These are phyloP conservation scores for Ceriops decandra DNA, from an alignment of 345 rosid species.

Conservation along the genomic window DNA sequence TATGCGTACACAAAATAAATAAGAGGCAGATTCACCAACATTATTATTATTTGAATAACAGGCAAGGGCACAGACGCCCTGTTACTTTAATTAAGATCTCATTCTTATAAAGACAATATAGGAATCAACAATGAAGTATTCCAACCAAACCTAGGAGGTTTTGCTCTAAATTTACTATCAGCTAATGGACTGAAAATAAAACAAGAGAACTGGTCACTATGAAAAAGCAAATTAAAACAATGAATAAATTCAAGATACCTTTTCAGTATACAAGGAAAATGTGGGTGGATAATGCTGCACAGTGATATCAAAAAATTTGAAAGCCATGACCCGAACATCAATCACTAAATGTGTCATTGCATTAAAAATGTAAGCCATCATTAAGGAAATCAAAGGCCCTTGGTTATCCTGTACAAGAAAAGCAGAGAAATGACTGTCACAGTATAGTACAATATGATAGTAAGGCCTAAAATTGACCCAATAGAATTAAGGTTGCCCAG, in stretches of 20 bases:
- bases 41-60: not conserved
- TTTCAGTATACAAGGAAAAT: conserved; percentile 63
- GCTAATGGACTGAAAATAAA: too few species aligned
- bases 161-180: too few species aligned
- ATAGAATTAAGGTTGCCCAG: not conserved
- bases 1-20: not conserved
- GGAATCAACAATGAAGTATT: not conserved
- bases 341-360: conserved; percentile 72
- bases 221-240: too few species aligned
- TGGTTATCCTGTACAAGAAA: conserved; percentile 61
- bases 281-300: conserved; percentile 60
- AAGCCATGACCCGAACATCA: conserved; percentile 89
- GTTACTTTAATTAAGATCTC: not conserved
- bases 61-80: not conserved
- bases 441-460: conserved; percentile 7
- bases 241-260: conserved; percentile 40
- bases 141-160: too few species aligned
- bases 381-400: conserved; percentile 56
- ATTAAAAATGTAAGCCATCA: conserved; percentile 71
- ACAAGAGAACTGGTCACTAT: too few species aligned
- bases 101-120: not conserved
- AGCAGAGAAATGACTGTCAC: conserved; percentile 23
- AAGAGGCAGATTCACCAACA: not conserved
- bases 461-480: not conserved
- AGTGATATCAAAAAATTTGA: conserved; percentile 64